phyloP scores from a whole-genome alignment of 495 filamentous ascomycete genomes.

The Penicillium dipodomyicola region DNA sequence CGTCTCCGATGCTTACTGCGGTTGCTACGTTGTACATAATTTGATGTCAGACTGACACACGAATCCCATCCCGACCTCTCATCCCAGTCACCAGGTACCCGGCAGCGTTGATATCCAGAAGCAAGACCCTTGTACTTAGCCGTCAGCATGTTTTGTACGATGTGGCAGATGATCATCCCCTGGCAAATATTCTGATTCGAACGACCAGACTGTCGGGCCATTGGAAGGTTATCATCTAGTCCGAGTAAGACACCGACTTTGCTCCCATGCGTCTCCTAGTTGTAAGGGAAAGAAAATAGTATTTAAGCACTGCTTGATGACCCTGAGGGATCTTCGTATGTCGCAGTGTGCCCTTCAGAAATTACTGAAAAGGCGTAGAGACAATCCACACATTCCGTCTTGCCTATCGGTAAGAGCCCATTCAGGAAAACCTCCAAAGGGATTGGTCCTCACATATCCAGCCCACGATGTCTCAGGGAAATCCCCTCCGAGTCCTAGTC shows the following conservation, averaged over 20 bases:
- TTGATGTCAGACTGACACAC: conserved; percentile 5
- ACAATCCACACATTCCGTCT: not conserved
- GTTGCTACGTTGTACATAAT: conserved; percentile 3
- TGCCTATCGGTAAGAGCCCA: not conserved
- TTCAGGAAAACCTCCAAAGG: not conserved
- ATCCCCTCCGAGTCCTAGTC: conserved; percentile 24
- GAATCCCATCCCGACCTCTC: conserved; percentile 1
- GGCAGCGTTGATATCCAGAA: conserved; percentile 7
- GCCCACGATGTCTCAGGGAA: conserved; percentile 13
- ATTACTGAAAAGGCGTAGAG: not conserved
- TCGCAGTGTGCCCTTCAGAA: not conserved
- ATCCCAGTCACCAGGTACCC: conserved; percentile 9
- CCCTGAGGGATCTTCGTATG: not conserved
- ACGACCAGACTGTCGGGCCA: conserved; percentile 6
- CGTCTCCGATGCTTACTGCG: not conserved
- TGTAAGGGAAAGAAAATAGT: not conserved
- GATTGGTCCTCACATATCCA: conserved; percentile 4
- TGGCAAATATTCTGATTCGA: not conserved
- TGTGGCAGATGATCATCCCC: conserved; percentile 3
- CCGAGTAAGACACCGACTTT: conserved; percentile 7
- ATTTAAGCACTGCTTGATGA: conserved; percentile 1
- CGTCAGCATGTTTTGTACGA: conserved; percentile 2
- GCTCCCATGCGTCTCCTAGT: not conserved
- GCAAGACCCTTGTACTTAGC: not conserved
- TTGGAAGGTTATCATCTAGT: conserved; percentile 14